These are phyloP conservation scores for Ulmus americana DNA, from an alignment of 331 rosid species.

Conservation along the genomic window DNA sequence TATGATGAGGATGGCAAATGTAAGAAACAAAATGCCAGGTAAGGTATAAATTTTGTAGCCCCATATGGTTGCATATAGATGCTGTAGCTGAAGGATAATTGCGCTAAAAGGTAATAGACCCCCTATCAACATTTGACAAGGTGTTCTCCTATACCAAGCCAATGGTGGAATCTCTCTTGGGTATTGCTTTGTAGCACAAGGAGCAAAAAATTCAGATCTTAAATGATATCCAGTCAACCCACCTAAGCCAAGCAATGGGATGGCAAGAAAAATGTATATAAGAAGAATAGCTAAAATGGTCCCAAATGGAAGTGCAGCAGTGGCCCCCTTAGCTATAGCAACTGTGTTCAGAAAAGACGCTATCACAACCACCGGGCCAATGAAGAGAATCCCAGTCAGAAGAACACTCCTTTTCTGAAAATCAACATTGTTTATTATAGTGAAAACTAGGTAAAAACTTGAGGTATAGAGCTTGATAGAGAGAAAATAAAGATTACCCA, in stretches of 20 bases:
- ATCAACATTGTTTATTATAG: constrained; percentile 16
- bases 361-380: constrained; percentile 59
- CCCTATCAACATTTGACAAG: constrained; percentile 69
- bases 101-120: constrained; percentile 71
- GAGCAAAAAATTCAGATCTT: constrained; percentile 56
- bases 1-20: constrained; percentile 42
- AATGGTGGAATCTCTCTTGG: constrained; percentile 63
- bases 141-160: constrained; percentile 72
- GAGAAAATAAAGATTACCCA: constrained; percentile 49
- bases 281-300: constrained; percentile 57
- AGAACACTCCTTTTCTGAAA: constrained; percentile 66
- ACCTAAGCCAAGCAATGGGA: constrained; percentile 80
- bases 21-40: constrained; percentile 50
- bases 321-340: constrained; percentile 58
- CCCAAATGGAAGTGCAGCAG: constrained; percentile 68
- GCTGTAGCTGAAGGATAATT: constrained; percentile 56
- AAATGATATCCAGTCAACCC: constrained; percentile 59
- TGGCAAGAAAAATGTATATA: constrained; percentile 37
- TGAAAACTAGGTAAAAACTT: constrained; percentile 1
- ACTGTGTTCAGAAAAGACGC: constrained; percentile 54
- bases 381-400: constrained; percentile 60
- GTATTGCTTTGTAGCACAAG: constrained; percentile 48
- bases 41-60: constrained; percentile 71
- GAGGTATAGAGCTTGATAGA: not conserved
- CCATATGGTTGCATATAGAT: constrained; percentile 68